These are phyloP conservation scores for Pelargonium cotyledonis DNA, from an alignment of 441 rosid species.

Conservation along the genomic window DNA sequence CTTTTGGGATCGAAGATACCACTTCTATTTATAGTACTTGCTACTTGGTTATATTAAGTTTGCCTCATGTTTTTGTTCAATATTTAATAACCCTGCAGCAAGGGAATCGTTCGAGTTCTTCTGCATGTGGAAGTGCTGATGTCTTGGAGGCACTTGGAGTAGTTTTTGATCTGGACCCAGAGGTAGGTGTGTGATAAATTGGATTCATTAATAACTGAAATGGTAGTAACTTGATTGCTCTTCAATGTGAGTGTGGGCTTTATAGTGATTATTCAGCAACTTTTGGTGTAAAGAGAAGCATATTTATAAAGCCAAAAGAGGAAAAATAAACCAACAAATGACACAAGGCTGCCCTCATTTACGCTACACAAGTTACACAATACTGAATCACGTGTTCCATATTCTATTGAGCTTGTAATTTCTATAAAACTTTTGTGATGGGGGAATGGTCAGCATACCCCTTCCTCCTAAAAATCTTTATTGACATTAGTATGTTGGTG, in stretches of 20 bases:
- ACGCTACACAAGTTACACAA: not conserved
- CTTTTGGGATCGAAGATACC: not conserved
- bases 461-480: not conserved
- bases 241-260: not conserved
- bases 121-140: conserved; percentile 99
- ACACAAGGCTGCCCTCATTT: not conserved
- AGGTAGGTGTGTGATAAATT: conserved; percentile 32
- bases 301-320: not conserved
- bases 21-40: too few species aligned
- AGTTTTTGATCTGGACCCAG: conserved; percentile 66
- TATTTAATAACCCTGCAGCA: conserved; percentile 43
- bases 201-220: conserved; percentile 16
- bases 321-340: not conserved
- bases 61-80: not conserved
- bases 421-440: not conserved
- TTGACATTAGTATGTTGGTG: not conserved
- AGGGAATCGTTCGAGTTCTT: conserved; percentile 95
- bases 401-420: not conserved
- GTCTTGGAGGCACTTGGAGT: conserved; percentile 80
- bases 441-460: not conserved
- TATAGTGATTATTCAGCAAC: too few species aligned
- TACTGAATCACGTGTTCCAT: not conserved
- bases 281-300: not conserved
- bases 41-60: not conserved
- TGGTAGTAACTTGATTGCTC: not conserved